phyloP scores from a whole-genome alignment of 768 basidiomycete genomes.

The Coprinopsis cinerea region DNA sequence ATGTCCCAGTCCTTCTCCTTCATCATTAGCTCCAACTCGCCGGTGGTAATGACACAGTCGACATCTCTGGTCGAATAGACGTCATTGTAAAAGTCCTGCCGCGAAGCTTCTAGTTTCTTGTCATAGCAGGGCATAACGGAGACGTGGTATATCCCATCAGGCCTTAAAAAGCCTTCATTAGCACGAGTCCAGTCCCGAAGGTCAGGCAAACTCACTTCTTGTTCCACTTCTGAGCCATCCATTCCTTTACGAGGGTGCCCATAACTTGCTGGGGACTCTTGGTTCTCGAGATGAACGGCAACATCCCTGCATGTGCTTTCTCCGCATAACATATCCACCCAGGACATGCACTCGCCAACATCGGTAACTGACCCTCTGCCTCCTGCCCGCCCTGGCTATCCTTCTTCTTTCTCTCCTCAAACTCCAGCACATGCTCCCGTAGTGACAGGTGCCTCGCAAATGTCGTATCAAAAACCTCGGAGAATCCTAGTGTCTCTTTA shows the following conservation, averaged over 20 bases:
- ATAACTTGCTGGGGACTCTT: conserved; percentile 94
- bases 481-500: conserved; percentile 61
- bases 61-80: conserved; percentile 83
- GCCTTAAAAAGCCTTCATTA: conserved; percentile 38
- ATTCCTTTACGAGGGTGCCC: conserved; percentile 89
- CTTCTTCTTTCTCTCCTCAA: conserved; percentile 57
- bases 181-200: not conserved
- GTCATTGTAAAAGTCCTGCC: conserved; percentile 87
- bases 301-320: conserved; percentile 90
- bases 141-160: conserved; percentile 89
- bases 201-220: conserved; percentile 47
- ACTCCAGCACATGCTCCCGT: conserved; percentile 77
- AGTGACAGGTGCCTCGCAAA: conserved; percentile 87
- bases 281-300: conserved; percentile 82
- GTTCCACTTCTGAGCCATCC: conserved; percentile 66
- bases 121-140: conserved; percentile 99
- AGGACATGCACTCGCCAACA: conserved; percentile 94
- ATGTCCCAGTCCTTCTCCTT: conserved; percentile 79
- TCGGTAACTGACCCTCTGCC: conserved; percentile 53
- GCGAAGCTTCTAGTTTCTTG: conserved; percentile 97
- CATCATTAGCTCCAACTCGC: conserved; percentile 85
- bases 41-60: conserved; percentile 96
- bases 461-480: conserved; percentile 89
- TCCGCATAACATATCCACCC: conserved; percentile 99
- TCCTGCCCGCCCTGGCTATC: conserved; percentile 16